phyloP scores from a whole-genome alignment of 2,329 filamentous ascomycete species.

The Bisporella sp. region DNA sequence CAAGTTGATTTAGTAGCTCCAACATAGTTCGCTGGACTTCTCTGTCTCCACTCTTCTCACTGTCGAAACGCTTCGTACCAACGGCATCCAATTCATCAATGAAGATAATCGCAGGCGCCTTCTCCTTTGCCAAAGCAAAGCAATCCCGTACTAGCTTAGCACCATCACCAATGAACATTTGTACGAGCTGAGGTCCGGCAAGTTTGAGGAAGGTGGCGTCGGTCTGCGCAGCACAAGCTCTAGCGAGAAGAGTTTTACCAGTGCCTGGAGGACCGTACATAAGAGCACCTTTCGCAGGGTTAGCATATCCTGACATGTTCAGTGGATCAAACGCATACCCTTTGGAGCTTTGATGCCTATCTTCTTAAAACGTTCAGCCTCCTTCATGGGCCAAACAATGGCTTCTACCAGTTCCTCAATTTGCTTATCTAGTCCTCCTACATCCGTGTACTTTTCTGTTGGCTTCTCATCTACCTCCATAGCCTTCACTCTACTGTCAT shows the following conservation, averaged over 20 bases:
- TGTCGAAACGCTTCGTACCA: conserved; percentile 98
- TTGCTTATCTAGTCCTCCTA: conserved; percentile 96
- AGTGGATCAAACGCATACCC: conserved; percentile 48
- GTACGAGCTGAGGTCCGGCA: conserved; percentile 91
- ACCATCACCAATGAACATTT: conserved; percentile 99
- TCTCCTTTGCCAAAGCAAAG: conserved; percentile 96
- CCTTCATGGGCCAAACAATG: conserved; percentile 99
- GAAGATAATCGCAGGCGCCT: conserved; percentile 98
- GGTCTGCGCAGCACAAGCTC: conserved; percentile 94
- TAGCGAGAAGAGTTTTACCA: conserved; percentile 84
- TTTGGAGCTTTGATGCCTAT: conserved; percentile 99
- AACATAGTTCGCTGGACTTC: conserved; percentile 99
- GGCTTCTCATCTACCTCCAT: conserved; percentile 99
- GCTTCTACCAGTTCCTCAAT: conserved; percentile 98
- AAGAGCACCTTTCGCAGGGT: conserved; percentile 61
- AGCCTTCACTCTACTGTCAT: conserved; percentile 97
- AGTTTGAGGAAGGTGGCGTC: conserved; percentile 98
- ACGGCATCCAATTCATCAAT: conserved; percentile 97
- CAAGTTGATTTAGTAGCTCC: conserved; percentile 95
- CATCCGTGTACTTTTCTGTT: conserved; percentile 97
- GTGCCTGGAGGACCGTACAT: conserved; percentile 97
- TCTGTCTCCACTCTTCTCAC: conserved; percentile 93
- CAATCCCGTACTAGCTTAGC: conserved; percentile 96
- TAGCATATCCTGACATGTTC: conserved; percentile 4
- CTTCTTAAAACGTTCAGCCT: conserved; percentile 98